Base-by-base conservation (phyloP, 306 rosid genomes). In the Geum urbanum region DNA sequence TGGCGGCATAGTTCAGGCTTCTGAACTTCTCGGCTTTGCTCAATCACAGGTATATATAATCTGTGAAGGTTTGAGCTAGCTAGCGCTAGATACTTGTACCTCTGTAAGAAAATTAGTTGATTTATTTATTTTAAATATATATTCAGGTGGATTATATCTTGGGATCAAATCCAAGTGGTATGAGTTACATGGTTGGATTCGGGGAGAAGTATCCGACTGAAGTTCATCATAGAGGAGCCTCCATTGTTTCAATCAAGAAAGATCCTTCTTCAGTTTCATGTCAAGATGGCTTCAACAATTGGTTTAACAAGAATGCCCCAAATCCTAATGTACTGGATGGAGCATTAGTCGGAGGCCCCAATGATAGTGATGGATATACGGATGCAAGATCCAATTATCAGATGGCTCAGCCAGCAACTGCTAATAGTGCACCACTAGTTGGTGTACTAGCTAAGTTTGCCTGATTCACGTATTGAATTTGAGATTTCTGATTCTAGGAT, bases 151-250 rank as follows among this genome's bases (percentile, higher is more conserved):
- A 88, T 6, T 88, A 80, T 59, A 80, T 86, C 15, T 65, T 88
- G 78, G 96, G 96, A 52, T 69, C 81, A 2, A 91, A 91, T 67
- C 92, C 91, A 0, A 60, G 5, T n/a, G 9, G 22, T 0, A 72
- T 79, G 72, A 88, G 96, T 71, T 88, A 85, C 89, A 86, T 91
- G 97, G 84, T 88, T 6, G 97, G 96, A 1, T 80, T 74, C 0
- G 92, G 89, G 2, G 7, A 85, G 50, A 85, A 71, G 0, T 88
- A 72, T 54, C 91, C 89, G 0, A 54, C 74, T 1, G 76, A 82
- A 6, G 43, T 79, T 61, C 95, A 86, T 74, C 97, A 88, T 22
- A 91, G 96, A 77, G 95, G 66, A 75, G 86, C 89, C 9, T 91
- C 97, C 19, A 88, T 86, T 50, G 70, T 73, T 10, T 86, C 97